Evolutionary conservation across 148 eudicot species (phyloP).

Genomic region (Rhododendron molle): DNA sequence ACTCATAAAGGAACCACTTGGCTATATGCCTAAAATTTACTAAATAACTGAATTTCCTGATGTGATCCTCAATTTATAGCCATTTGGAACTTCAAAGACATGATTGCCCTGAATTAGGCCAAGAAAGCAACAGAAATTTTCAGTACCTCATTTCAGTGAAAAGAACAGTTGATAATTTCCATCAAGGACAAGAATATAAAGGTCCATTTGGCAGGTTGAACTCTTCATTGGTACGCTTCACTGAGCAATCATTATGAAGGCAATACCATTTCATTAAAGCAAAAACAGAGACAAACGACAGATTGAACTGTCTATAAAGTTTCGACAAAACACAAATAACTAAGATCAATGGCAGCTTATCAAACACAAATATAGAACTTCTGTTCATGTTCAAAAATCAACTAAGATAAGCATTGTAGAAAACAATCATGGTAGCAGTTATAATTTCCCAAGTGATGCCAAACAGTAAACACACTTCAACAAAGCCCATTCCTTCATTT

Average conservation of each 20-base stretch:
- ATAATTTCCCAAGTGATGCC: no score
- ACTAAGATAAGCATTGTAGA: no score
- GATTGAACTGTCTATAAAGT: slow-evolving; percentile 2
- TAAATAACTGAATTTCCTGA: slow-evolving; percentile 61
- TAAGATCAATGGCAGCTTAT: neutral
- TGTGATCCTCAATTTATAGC: slow-evolving; percentile 63
- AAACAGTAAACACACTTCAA: no score
- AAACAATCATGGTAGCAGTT: no score
- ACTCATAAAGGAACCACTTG: neutral
- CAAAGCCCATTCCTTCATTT: no score
- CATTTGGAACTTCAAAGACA: slow-evolving; percentile 95
- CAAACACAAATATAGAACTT: slow-evolving; percentile 2
- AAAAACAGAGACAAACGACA: slow-evolving; percentile 2
- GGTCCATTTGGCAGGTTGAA: slow-evolving; percentile 3
- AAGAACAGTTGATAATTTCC: neutral
- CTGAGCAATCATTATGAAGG: neutral
- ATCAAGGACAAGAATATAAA: neutral
- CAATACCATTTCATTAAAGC: slow-evolving; percentile 6
- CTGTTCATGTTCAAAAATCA: no score
- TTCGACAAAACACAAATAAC: neutral
- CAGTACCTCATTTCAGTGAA: neutral
- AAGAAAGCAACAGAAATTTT: no score
- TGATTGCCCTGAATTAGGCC: no score
- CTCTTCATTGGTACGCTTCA: neutral
- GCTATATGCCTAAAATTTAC: neutral